Evolutionary conservation across 202 grass and related monocot genomes (phyloP).

Genomic region (Schoenoplectus tabernaemontani): DNA sequence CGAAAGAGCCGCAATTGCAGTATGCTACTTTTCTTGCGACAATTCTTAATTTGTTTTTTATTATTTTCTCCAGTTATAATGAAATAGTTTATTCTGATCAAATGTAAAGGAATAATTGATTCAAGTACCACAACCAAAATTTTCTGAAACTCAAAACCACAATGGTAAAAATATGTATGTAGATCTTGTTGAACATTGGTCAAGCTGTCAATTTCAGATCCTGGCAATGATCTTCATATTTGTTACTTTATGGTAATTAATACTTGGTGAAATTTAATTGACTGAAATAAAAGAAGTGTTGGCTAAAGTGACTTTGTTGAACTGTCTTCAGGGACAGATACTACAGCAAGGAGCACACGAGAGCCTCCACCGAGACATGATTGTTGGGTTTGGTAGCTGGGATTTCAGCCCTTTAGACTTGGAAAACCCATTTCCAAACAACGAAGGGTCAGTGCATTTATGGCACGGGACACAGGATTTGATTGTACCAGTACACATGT

Average conservation of each 20-base stretch:
- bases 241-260: too few relatives aligned
- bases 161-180: too few relatives aligned
- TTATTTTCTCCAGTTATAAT: too few relatives aligned
- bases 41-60: too few relatives aligned
- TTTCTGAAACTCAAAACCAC: too few relatives aligned
- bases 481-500: conserved; percentile 54
- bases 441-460: conserved; percentile 59
- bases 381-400: conserved; percentile 63
- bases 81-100: too few relatives aligned
- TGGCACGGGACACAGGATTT: conserved; percentile 75
- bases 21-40: neutral
- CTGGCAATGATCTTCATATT: too few relatives aligned
- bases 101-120: too few relatives aligned
- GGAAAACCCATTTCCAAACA: conserved; percentile 51
- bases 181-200: too few relatives aligned
- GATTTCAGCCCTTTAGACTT: conserved; percentile 71
- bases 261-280: too few relatives aligned
- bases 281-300: neutral
- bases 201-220: too few relatives aligned
- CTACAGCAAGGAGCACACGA: conserved; percentile 70
- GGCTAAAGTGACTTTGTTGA: neutral
- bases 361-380: conserved; percentile 66
- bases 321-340: conserved; percentile 27
- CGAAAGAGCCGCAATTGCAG: neutral
- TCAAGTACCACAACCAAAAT: too few relatives aligned